A percentile compares a stretch with the other conserved stretches of the same genome.
These are phyloP conservation scores for Eucalyptus fibrosa DNA, from an alignment of 345 rosid species.

Conservation along the genomic window DNA sequence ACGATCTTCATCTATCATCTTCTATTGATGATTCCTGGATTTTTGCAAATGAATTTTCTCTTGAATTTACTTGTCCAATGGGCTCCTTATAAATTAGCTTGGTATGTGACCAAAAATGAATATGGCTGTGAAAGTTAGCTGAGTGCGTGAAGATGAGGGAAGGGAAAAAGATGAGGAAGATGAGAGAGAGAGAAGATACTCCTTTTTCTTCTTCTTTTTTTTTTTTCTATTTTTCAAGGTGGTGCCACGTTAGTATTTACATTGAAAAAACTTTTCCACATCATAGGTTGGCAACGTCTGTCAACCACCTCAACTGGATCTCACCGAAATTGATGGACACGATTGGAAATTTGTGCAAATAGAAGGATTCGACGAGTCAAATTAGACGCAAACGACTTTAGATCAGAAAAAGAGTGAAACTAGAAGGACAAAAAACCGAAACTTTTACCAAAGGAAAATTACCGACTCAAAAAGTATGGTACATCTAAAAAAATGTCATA, in stretches of 20 bases:
- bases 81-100: background rate
- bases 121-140: background rate
- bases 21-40: background rate
- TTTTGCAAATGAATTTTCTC: background rate
- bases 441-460: background rate
- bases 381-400: background rate
- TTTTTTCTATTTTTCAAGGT: background rate
- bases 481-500: background rate
- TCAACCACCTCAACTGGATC: background rate
- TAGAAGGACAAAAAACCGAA: background rate
- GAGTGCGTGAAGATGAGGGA: background rate
- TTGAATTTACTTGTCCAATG: background rate
- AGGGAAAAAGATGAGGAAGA: background rate
- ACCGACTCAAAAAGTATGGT: background rate
- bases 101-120: background rate
- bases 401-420: rapidly evolving
- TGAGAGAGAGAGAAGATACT: no score
- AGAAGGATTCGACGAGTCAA: background rate
- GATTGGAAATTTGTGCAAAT: background rate
- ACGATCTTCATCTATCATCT: background rate
- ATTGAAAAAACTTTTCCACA: background rate
- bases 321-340: background rate
- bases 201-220: no score
- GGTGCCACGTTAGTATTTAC: background rate
- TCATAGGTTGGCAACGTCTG: background rate